Evolutionary conservation across 1,139 yeast genomes (phyloP).

Genomic region (Candida sanyaensis): DNA sequence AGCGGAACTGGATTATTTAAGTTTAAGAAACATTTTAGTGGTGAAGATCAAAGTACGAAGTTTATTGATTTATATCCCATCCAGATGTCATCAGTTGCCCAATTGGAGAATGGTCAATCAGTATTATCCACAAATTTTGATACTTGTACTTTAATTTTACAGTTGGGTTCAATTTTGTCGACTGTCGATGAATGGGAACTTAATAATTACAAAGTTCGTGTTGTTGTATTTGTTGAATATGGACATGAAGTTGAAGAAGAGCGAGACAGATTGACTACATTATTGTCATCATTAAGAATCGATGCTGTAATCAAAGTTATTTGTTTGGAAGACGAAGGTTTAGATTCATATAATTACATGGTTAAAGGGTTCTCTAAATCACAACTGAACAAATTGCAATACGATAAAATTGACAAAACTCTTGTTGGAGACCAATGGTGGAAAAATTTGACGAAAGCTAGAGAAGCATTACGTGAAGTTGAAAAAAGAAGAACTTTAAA

Average conservation of each 20-base stretch:
- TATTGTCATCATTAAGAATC: constrained; percentile 77
- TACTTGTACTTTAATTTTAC: constrained; percentile 89
- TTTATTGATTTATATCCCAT: constrained; percentile 91
- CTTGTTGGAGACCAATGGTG: constrained; percentile 58
- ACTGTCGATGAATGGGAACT: constrained; percentile 93
- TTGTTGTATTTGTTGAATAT: constrained; percentile 86
- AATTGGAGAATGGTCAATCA: constrained; percentile 64
- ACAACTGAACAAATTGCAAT: constrained; percentile 25
- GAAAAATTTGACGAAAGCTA: constrained; percentile 60
- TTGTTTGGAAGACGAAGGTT: constrained; percentile 61
- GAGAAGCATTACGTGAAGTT: constrained; percentile 44
- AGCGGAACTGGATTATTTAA: constrained; percentile 23
- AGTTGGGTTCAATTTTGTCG: constrained; percentile 85
- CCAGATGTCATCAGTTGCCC: constrained; percentile 87
- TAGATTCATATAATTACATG: constrained; percentile 71
- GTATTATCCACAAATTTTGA: constrained; percentile 88
- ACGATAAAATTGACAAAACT: constrained; percentile 31
- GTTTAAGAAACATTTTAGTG: constrained; percentile 9
- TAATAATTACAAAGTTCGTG: constrained; percentile 65
- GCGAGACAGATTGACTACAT: constrained; percentile 53
- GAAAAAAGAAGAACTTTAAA: constrained; percentile 26
- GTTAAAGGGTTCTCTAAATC: constrained; percentile 59
- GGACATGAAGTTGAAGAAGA: constrained; percentile 73
- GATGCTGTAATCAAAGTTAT: constrained; percentile 75
- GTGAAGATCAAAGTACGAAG: constrained; percentile 30